Evolutionary conservation across 1,284 basidiomycete genomes (phyloP).

Genomic region (Caloboletus firmus): DNA sequence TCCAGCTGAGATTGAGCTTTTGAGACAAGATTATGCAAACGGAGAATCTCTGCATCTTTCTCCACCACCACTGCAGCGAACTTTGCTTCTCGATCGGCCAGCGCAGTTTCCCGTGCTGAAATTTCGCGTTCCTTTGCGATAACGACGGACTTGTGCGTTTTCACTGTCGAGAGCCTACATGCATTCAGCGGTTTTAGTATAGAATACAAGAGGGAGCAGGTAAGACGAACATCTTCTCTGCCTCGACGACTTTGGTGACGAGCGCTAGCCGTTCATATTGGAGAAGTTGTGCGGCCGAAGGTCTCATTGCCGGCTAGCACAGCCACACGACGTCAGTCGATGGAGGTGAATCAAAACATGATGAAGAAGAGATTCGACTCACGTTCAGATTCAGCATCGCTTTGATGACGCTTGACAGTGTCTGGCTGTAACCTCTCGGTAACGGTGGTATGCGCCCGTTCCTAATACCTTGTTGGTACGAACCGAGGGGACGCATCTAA

Average conservation of each 20-base stretch:
- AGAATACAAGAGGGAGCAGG: not conserved
- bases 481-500: not conserved
- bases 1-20: conserved; percentile 47
- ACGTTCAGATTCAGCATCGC: conserved; percentile 87
- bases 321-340: not conserved
- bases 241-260: conserved; percentile 72
- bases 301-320: conserved; percentile 77
- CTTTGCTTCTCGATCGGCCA: conserved; percentile 56
- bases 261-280: conserved; percentile 75
- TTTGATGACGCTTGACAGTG: conserved; percentile 73
- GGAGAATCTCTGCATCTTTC: conserved; percentile 59
- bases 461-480: conserved; percentile 36
- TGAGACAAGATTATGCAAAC: conserved; percentile 46
- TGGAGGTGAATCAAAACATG: not conserved
- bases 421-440: conserved; percentile 77
- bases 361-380: conserved; percentile 30
- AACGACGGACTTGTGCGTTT: conserved; percentile 57
- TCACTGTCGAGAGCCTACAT: conserved; percentile 58
- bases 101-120: conserved; percentile 51
- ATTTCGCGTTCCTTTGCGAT: conserved; percentile 65
- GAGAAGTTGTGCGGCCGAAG: conserved; percentile 75
- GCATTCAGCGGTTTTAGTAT: not conserved
- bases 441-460: conserved; percentile 86
- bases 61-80: conserved; percentile 47
- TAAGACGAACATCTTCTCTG: conserved; percentile 70